Conservation (phyloP, 352 stramenopile genomes). For the Phytophthora parvispora region DNA sequence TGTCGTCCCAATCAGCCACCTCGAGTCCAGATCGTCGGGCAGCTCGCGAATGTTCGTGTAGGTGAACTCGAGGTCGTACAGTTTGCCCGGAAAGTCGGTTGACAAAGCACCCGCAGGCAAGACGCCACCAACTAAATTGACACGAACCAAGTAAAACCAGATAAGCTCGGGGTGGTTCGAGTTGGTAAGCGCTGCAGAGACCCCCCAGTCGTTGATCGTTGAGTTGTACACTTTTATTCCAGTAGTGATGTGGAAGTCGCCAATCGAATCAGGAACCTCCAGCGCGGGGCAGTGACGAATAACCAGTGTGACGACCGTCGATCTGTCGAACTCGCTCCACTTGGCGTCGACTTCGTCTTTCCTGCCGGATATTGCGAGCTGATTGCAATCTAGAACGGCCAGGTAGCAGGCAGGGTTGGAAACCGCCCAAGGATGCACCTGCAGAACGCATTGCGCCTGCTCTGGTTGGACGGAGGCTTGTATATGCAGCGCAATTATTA, state of each 20-base stretch:
- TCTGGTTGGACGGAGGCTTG: constrained; percentile 22
- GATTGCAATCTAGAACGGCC: constrained; percentile 1
- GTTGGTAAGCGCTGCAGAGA: constrained; percentile 34
- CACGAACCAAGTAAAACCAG: constrained; percentile 29
- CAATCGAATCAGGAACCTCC: constrained; percentile 24
- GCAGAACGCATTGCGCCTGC: neutral
- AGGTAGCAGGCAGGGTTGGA: neutral
- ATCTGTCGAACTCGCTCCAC: constrained; percentile 1
- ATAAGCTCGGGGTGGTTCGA: constrained; percentile 26
- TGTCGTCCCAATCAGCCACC: constrained; percentile 29
- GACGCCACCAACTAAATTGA: constrained; percentile 18
- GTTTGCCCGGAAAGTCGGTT: constrained; percentile 9
- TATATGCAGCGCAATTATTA: constrained; percentile 29
- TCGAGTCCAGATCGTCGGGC: constrained; percentile 37
- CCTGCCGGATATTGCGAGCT: neutral
- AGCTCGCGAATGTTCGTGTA: constrained; percentile 45
- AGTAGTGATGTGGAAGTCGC: constrained; percentile 22
- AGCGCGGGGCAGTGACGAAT: constrained; percentile 41
- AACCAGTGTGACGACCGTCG: constrained; percentile 25
- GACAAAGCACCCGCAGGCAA: constrained; percentile 18
- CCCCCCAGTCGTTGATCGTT: constrained; percentile 33
- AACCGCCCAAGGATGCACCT: neutral
- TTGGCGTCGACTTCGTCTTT: neutral
- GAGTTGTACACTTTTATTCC: constrained; percentile 53
- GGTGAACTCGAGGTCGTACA: constrained; percentile 44